These are phyloP conservation scores for Fusarium sp. DNA, from an alignment of 2,329 filamentous ascomycete species.

Conservation along the genomic window DNA sequence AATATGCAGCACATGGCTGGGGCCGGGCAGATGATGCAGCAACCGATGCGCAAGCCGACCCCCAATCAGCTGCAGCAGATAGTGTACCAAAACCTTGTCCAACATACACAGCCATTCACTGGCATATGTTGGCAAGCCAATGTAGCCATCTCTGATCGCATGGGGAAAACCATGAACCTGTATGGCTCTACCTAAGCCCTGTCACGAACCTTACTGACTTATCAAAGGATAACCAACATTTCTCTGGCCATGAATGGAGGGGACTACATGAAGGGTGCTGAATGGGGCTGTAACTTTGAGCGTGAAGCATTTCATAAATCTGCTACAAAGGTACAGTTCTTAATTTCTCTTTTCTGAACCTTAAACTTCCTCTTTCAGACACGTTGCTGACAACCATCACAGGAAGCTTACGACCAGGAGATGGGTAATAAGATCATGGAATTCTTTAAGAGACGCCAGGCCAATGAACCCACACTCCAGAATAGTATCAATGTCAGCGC, in stretches of 20 bases:
- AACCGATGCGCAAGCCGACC: constrained; percentile 53
- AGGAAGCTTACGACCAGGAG: constrained; percentile 64
- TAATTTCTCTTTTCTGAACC: neutral
- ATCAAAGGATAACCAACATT: constrained; percentile 62
- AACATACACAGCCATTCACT: constrained; percentile 49
- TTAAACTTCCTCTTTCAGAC: neutral
- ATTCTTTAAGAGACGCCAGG: constrained; percentile 63
- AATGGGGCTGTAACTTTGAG: constrained; percentile 60
- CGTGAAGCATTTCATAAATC: constrained; percentile 60
- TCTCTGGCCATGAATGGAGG: constrained; percentile 58
- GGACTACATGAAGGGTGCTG: constrained; percentile 57
- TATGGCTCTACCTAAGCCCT: constrained; percentile 43
- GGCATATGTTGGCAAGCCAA: constrained; percentile 55
- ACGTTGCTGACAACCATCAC: constrained; percentile 34
- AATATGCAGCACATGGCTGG: constrained; percentile 69
- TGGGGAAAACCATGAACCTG: constrained; percentile 58
- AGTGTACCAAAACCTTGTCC: constrained; percentile 56
- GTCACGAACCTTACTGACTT: constrained; percentile 28
- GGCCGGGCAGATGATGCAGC: constrained; percentile 59
- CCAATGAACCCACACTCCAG: constrained; percentile 62
- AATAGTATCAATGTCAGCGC: constrained; percentile 62
- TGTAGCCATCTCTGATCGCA: constrained; percentile 54
- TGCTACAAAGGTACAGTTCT: constrained; percentile 59
- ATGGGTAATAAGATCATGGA: constrained; percentile 61
- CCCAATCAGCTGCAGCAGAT: constrained; percentile 51